These are phyloP conservation scores for Aegle marmelos DNA, from an alignment of 345 rosid species.

Conservation along the genomic window DNA sequence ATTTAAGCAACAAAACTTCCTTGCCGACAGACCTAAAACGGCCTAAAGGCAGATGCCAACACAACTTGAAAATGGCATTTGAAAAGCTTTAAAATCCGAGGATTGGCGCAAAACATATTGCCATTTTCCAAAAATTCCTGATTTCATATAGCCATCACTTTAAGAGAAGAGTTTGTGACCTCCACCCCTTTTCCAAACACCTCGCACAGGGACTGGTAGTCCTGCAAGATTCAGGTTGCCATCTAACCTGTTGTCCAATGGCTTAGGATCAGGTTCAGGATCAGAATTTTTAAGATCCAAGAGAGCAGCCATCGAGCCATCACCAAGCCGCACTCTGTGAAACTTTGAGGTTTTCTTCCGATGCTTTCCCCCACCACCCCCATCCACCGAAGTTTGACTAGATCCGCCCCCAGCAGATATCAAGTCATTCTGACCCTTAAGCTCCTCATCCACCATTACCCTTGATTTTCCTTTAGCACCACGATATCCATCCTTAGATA, in stretches of 20 bases:
- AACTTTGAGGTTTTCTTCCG: conserved; percentile 81
- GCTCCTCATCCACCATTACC: conserved; percentile 28
- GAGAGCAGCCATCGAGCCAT: conserved; percentile 66
- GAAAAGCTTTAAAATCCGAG: not conserved
- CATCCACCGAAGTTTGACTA: conserved; percentile 24
- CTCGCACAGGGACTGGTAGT: conserved; percentile 53
- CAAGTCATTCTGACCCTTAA: conserved; percentile 20
- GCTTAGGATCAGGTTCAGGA: conserved; percentile 38
- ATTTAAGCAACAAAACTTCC: not conserved
- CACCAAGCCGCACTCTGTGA: conserved; percentile 70
- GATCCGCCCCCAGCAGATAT: conserved; percentile 29
- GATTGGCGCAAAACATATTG: not conserved
- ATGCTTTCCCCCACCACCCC: conserved; percentile 46
- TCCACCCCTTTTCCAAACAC: conserved; percentile 76
- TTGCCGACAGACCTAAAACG: not conserved
- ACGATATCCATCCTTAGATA: conserved; percentile 64
- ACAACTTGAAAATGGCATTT: not conserved
- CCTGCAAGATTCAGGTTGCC: conserved; percentile 31
- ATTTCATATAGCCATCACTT: not conserved
- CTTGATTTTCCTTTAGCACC: conserved; percentile 47
- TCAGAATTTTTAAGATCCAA: conserved; percentile 43
- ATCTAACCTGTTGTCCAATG: conserved; percentile 21
- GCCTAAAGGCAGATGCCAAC: not conserved
- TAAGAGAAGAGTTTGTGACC: conserved; percentile 56
- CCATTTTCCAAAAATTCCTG: too few species aligned